phyloP scores from a whole-genome alignment of 2,329 filamentous ascomycete species.

The Talaromyces sp. region DNA sequence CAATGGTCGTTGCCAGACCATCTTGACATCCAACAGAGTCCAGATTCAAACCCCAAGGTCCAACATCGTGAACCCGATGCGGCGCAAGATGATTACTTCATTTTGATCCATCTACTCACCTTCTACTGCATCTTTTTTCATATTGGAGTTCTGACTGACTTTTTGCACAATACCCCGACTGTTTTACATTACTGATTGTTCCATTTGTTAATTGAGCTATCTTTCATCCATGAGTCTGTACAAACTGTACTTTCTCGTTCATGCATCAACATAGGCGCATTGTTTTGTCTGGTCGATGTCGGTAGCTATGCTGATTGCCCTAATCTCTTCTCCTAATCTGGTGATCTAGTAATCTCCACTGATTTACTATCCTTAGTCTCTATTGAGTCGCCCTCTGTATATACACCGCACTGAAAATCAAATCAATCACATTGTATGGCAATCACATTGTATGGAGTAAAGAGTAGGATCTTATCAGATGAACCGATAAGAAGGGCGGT shows the following conservation, averaged over 20 bases:
- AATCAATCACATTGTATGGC: no score
- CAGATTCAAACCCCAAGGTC: no score
- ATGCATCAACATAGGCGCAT: conserved; percentile 12
- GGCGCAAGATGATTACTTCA: neutral
- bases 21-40: neutral
- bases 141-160: conserved; percentile 12
- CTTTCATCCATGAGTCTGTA: neutral
- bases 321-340: neutral
- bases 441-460: no score
- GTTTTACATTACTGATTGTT: conserved; percentile 7
- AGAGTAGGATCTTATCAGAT: conserved; percentile 4
- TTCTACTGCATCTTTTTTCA: conserved; percentile 7
- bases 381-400: neutral
- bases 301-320: neutral
- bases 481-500: conserved; percentile 18
- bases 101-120: neutral
- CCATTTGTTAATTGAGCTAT: neutral
- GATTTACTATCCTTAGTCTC: neutral
- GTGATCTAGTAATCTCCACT: neutral
- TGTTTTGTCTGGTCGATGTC: neutral
- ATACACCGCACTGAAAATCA: neutral
- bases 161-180: conserved; percentile 21
- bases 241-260: neutral
- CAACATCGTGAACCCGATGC: neutral
- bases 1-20: conserved; percentile 57